phyloP scores from a whole-genome alignment of 73 alveolate genomes.

The Uronychia binucleata region DNA sequence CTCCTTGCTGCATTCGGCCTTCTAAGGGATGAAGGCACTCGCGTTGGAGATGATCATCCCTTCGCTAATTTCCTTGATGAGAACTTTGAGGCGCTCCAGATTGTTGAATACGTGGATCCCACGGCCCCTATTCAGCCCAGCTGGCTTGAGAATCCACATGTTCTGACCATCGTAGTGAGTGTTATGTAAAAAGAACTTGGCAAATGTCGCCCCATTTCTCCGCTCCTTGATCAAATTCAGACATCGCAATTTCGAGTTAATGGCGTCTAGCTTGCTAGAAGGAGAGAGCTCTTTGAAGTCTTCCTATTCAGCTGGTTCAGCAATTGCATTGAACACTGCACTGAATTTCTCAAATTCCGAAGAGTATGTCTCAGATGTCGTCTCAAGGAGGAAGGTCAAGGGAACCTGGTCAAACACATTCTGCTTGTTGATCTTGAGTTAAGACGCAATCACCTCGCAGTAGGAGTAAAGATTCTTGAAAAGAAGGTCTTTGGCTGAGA shows the following conservation, averaged over 20 bases:
- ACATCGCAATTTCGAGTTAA: neutral
- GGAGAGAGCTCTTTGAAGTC: constrained; percentile 4
- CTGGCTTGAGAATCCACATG: constrained; percentile 92
- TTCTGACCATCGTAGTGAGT: constrained; percentile 81
- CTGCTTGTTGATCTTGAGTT: constrained; percentile 46
- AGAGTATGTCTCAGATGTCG: neutral
- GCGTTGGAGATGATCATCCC: neutral
- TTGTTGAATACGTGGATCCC: constrained; percentile 88
- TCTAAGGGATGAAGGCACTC: no score
- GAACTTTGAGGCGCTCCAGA: constrained; percentile 6
- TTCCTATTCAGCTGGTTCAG: neutral
- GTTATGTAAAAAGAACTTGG: constrained; percentile 6
- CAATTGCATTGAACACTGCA: neutral
- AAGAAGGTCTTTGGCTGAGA: constrained; percentile 9
- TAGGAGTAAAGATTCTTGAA: neutral
- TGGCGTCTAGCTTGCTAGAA: neutral
- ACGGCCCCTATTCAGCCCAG: constrained; percentile 94
- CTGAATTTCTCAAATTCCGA: constrained; percentile 5
- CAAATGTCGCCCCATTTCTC: neutral
- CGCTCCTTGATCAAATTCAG: constrained; percentile 9
- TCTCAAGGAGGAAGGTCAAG: constrained; percentile 51
- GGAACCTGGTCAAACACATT: constrained; percentile 88
- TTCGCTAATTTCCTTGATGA: constrained; percentile 25
- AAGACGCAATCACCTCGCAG: no score
- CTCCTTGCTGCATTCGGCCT: neutral